Evolutionary conservation across 495 filamentous ascomycete species (phyloP), one percentile per base, ranked within the genome.

Genomic region (Aspergillus incahuasiensis): DNA sequence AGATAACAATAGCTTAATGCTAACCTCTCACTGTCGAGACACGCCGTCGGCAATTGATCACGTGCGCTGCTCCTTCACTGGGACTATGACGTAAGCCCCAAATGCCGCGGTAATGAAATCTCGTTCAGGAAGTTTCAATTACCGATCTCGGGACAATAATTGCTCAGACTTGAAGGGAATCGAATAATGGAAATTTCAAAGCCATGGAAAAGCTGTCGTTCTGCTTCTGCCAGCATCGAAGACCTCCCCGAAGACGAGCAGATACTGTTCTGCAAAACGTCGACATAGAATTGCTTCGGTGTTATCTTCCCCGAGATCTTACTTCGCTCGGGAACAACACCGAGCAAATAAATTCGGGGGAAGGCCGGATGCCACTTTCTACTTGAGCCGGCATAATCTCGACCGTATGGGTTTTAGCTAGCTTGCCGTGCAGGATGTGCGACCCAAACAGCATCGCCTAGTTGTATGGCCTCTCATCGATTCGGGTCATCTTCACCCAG

Each of bases 41-140:
- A 6, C 7, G 22, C 18, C 8, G 6, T 48, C 54, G 54, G 54
- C 22, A 19, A 50, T 56, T 51, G 54, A 50, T 51, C 47, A 56
- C 47, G 39, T 51, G 54, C 5, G 13, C 5, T 5, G 15, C 4
- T 42, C 49, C 11, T 30, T 19, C 45, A 22, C 49, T 52, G 20
- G 9, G 16, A 13, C 24, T 21, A 53, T 53, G 50, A 53, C 41
- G 50, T 53, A 44, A 44, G 13, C 13, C 4, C 21, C 41, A 44
- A 44, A 30, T 12, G 19, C 40, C 24, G 39, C 2, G 16, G 34
- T 51, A 34, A 41, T 20, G 16, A 21, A 12, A 24, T 35, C 3
- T 5, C 8, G 2, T 30, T 30, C 18, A 11, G 38, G 43, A 45
- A 42, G 28, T 16, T 42, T 55, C 44, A 49, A 48, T 55, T 48